Percentiles rank a stretch among this genome's conserved stretches.
Conservation (phyloP, 257 asterid species). For the Plantago ovata region DNA sequence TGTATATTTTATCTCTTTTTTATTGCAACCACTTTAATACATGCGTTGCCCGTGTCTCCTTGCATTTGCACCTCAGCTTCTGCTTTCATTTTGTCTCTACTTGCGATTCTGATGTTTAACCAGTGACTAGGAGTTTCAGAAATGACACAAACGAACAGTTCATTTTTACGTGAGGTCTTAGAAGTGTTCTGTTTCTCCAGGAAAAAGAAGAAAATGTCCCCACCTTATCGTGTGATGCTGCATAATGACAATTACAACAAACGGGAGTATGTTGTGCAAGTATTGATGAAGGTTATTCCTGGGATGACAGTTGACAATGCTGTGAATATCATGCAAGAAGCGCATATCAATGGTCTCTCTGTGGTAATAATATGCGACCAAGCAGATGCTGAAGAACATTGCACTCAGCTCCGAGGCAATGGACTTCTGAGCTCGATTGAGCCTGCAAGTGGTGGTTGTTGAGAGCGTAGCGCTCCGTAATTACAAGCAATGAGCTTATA, state of each 20-base stretch:
- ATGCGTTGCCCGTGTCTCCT: not conserved
- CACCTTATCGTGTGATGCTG: slow-evolving; percentile 84
- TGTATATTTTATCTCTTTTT: not conserved
- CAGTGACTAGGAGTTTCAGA: slow-evolving; percentile 2
- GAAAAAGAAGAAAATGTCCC: slow-evolving; percentile 81
- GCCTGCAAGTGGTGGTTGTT: slow-evolving; percentile 86
- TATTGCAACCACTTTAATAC: not conserved
- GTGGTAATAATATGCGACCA: slow-evolving; percentile 89
- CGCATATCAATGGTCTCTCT: slow-evolving; percentile 71
- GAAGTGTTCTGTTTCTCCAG: slow-evolving; percentile 31
- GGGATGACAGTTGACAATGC: slow-evolving; percentile 95
- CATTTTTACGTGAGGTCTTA: not conserved
- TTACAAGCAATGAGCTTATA: slow-evolving; percentile 2
- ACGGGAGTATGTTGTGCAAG: slow-evolving; percentile 97
- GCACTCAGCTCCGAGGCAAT: slow-evolving; percentile 84
- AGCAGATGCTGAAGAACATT: slow-evolving; percentile 90
- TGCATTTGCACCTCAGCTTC: not conserved
- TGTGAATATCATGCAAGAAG: slow-evolving; percentile 95
- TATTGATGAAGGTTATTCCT: slow-evolving; percentile 92
- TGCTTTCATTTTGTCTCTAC: not conserved
- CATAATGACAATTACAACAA: slow-evolving; percentile 85
- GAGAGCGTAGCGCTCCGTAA: slow-evolving; percentile 16
- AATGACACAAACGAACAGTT: not conserved
- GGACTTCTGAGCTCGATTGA: slow-evolving; percentile 90
- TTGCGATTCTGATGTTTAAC: not conserved